Base-by-base conservation (phyloP, 305 asterid species). In the Lippia alba region DNA sequence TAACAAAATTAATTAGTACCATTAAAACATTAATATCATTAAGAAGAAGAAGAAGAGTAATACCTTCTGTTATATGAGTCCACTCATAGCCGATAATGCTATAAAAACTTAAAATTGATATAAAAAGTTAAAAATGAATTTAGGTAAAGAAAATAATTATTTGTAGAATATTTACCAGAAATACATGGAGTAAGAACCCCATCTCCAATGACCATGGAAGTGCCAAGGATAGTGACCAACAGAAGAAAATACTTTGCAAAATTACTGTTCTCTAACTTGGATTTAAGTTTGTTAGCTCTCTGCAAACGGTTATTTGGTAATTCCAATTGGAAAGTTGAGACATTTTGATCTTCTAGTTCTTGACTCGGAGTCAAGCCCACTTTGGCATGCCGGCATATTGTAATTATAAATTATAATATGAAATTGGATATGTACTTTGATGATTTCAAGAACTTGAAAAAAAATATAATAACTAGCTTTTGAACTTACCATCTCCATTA, bases 161-260 rank as follows among this genome's bases (percentile, higher is more conserved):
- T 24, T 24, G 30, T 24, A 24, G 30, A 24, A 24, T 24, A 24
- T 24, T 24, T 72, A 79, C 86, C 89, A 40, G 89, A 85, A 62
- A 88, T 90, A 17, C 89, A 85, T 0, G 96, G 94, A 70, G 94
- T 91, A n/a, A 88, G 85, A 24, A 89, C 69, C 0, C 96, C 97
- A 68, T 88, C 96, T 0, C 97, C 96, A 41, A 88, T 86, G 16
- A 88, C 90, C 96, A 88, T 87, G 51, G 94, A 84, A 65, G 96
- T 91, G 7, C 94, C 94, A 4, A 88, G 94, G 87, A 91, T 85
- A 1, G 97, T 81, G 34, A 88, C 84, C 3, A 85, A 70, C n/a
- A 87, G 44, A 5, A 91, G 34, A 50, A 81, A 66, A 15, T 74
- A 70, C 75, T 82, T 91, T 0, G 88, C 84, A 3, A 78, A 65